phyloP scores from a whole-genome alignment of 495 filamentous ascomycete species.

The Daldinia bambusicola region DNA sequence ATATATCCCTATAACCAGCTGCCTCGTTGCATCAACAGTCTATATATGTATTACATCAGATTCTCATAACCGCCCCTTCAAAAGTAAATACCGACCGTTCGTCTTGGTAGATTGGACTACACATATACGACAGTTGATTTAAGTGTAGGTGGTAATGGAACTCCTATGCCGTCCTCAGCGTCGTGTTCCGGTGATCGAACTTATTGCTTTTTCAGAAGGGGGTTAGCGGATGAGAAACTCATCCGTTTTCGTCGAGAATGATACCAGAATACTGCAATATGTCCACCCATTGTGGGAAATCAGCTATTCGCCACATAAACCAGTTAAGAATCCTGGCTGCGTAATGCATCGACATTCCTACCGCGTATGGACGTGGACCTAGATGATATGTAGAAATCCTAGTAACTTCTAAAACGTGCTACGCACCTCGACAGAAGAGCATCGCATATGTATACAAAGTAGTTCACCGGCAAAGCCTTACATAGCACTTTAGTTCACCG shows the following conservation, averaged over 20 bases:
- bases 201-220: conserved; percentile 5
- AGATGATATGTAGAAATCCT: conserved; percentile 12
- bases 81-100: neutral
- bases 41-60: neutral
- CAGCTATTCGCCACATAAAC: neutral
- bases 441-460: neutral
- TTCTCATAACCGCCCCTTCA: neutral
- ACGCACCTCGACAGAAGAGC: conserved; percentile 1
- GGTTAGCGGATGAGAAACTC: neutral
- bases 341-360: conserved; percentile 5
- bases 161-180: conserved; percentile 7
- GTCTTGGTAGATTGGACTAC: neutral
- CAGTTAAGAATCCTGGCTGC: neutral
- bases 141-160: neutral
- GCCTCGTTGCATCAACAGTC: neutral
- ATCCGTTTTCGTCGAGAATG: neutral
- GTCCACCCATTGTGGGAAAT: neutral
- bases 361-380: neutral
- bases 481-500: conserved; percentile 28
- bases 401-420: neutral
- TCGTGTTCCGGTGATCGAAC: neutral
- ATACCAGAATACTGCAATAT: neutral
- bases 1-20: neutral
- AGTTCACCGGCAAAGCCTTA: conserved; percentile 4
- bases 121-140: neutral